Percentiles rank a stretch among this genome's conserved stretches.
phyloP scores from a whole-genome alignment of 805 yeast species.

The Nakazawaea pomicola region DNA sequence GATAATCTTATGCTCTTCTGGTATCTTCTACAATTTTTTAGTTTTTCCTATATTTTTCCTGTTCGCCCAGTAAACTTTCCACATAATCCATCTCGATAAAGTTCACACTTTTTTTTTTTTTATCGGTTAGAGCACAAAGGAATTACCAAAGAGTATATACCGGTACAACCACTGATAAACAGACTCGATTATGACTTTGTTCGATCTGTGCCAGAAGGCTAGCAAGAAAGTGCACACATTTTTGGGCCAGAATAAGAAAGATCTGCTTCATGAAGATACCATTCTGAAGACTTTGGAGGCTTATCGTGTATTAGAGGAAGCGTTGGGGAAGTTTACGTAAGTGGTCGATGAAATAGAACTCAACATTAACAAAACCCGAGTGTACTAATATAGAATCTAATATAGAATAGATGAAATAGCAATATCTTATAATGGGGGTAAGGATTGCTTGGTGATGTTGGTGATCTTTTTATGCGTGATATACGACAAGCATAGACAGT shows the following conservation, averaged over 20 bases:
- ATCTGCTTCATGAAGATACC: constrained; percentile 2
- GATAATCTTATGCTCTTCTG: too few species aligned
- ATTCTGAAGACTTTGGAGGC: constrained; percentile 6
- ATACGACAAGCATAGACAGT: constrained; percentile 18
- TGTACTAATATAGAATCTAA: constrained; percentile 2
- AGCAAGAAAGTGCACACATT: constrained; percentile 7
- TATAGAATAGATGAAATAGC: constrained; percentile 49
- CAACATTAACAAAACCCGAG: too few species aligned
- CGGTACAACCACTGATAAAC: too few species aligned
- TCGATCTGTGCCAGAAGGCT: constrained; percentile 9
- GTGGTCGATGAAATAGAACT: too few species aligned
- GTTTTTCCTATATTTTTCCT: not conserved
- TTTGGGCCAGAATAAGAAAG: not conserved
- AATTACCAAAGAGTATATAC: not conserved
- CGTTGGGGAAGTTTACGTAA: constrained; percentile 9
- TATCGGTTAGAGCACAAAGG: not conserved
- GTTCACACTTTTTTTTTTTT: not conserved
- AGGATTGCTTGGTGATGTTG: constrained; percentile 90
- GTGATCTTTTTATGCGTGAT: constrained; percentile 61
- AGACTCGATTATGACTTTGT: constrained; percentile 9
- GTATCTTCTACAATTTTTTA: not conserved
- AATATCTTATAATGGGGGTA: constrained; percentile 92
- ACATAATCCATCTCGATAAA: too few species aligned
- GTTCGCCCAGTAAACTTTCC: too few species aligned
- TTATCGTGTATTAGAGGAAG: constrained; percentile 6